Base-by-base conservation (phyloP, 1,284 basidiomycete genomes). In the Athelia psychrophila region DNA sequence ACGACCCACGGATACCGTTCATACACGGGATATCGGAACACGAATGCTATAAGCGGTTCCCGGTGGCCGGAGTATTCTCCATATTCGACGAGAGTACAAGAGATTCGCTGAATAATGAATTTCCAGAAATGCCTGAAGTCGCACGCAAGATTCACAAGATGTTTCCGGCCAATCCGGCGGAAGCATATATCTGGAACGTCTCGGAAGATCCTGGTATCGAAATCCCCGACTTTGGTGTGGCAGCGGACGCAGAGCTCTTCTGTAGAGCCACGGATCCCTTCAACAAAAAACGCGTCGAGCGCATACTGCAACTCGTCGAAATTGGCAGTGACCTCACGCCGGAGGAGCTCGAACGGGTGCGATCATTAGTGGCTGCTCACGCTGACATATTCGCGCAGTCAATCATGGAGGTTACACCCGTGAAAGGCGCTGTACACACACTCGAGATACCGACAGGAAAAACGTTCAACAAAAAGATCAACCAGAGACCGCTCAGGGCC, bases 311-410 rank as follows among this genome's bases (percentile, higher is more conserved):
- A 0, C 56, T 51, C 27, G 52, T 68, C 9, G 58, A 12, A 3
- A 48, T 61, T 2, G 59, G 60, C 13, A 15, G 36, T 1, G 61
- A 65, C 46, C 38, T 69, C 0, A 53, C 5, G 18, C 24, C 2
- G 55, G 54, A 2, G 38, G n/a, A 69, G 44, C 40, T 32, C 6
- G n/a, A 42, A 6, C 6, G n/a, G 22, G 63, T 65, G 1, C 12
- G n/a, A 2, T 49, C 48, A 0, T 48, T 64, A 8, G 33, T 68
- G 1, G 18, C 24, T 1, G 51, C 58, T 50, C 64, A 54, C 40
- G 65, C 68, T 15, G 64, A 68, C 52, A 55, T 53, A 30, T 70
- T 70, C 48, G 67, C 68, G 6, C 56, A 69, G 2, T 60, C 60
- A 16, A 42, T 70, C 3, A 51, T 54, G 13, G 64, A 69, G 47